These are phyloP conservation scores for Diaporthe sp. DNA, from an alignment of 2,329 filamentous ascomycete genomes.

Conservation along the genomic window DNA sequence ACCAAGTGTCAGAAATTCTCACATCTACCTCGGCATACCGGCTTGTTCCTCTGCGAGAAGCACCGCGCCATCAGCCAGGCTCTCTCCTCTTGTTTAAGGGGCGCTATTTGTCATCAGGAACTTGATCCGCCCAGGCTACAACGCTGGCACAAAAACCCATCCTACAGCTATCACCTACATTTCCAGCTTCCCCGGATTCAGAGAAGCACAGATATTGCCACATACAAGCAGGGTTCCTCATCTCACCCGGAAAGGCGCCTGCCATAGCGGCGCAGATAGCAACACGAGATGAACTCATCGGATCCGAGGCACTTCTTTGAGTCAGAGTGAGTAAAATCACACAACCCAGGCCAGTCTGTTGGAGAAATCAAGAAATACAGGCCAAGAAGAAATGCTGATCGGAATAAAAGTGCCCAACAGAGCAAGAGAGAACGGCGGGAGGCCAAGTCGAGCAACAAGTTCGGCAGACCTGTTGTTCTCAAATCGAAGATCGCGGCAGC, in stretches of 20 bases:
- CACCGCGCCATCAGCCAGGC: not conserved
- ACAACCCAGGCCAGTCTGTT: too few relatives aligned
- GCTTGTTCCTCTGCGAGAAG: too few relatives aligned
- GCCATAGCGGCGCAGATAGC: not conserved
- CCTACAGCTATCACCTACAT: not conserved
- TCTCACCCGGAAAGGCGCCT: too few relatives aligned
- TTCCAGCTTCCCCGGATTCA: not conserved
- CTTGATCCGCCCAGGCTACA: not conserved
- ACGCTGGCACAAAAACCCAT: not conserved
- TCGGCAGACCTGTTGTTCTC: constrained; percentile 84
- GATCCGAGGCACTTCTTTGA: constrained; percentile 92
- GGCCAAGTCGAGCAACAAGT: constrained; percentile 79
- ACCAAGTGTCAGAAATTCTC: not conserved
- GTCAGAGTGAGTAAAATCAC: constrained; percentile 76
- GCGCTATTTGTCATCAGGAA: not conserved
- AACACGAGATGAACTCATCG: constrained; percentile 74
- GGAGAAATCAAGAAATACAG: constrained; percentile 27
- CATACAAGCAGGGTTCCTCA: too few relatives aligned
- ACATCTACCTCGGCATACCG: not conserved
- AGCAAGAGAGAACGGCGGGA: constrained; percentile 71
- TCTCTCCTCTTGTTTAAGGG: not conserved
- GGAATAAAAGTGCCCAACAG: constrained; percentile 60
- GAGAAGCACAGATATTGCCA: not conserved
- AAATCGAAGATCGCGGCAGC: constrained; percentile 89
- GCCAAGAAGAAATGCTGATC: not conserved